Percentiles rank a stretch among this genome's conserved stretches.
Evolutionary conservation across 805 yeast genomes (phyloP).

Genomic region (Wickerhamiella vanderwaltii): DNA sequence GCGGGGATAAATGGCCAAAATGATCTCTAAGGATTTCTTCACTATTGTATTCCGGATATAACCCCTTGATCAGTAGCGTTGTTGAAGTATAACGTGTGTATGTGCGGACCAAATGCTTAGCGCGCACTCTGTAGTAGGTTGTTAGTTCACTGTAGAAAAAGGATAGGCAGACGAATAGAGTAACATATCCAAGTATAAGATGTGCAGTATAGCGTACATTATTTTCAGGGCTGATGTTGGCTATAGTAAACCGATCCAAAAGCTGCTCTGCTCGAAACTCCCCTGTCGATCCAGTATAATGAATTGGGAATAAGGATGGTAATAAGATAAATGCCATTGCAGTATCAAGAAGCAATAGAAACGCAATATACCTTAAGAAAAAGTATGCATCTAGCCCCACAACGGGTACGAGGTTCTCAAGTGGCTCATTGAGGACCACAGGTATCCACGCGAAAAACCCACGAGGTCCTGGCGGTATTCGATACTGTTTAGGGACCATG

Average conservation of each 20-base stretch:
- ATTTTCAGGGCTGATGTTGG: constrained; percentile 48
- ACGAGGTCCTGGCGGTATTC: constrained; percentile 24
- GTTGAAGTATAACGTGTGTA: constrained; percentile 20
- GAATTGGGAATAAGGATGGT: constrained; percentile 53
- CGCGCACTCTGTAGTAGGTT: constrained; percentile 38
- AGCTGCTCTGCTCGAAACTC: constrained; percentile 30
- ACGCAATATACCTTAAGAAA: constrained; percentile 48
- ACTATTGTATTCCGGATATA: constrained; percentile 38
- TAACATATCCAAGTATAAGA: constrained; percentile 43
- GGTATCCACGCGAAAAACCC: constrained; percentile 47
- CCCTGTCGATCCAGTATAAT: constrained; percentile 33
- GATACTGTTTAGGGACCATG: constrained; percentile 32
- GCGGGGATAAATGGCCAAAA: constrained; percentile 44
- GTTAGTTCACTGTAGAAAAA: constrained; percentile 43
- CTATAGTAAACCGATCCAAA: constrained; percentile 56
- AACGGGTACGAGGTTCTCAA: constrained; percentile 33
- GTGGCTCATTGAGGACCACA: constrained; percentile 32
- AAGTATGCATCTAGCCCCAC: constrained; percentile 68
- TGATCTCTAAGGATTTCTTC: constrained; percentile 42
- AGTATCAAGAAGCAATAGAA: constrained; percentile 40
- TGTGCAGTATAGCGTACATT: constrained; percentile 47
- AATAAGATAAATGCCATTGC: constrained; percentile 43
- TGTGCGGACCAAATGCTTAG: constrained; percentile 29
- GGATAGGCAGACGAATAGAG: constrained; percentile 45
- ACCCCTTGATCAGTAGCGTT: constrained; percentile 60